Percentiles rank a stretch among this genome's conserved stretches.
Conservation (phyloP, 768 basidiomycete genomes). For the Peribolospora kevripleyi region DNA sequence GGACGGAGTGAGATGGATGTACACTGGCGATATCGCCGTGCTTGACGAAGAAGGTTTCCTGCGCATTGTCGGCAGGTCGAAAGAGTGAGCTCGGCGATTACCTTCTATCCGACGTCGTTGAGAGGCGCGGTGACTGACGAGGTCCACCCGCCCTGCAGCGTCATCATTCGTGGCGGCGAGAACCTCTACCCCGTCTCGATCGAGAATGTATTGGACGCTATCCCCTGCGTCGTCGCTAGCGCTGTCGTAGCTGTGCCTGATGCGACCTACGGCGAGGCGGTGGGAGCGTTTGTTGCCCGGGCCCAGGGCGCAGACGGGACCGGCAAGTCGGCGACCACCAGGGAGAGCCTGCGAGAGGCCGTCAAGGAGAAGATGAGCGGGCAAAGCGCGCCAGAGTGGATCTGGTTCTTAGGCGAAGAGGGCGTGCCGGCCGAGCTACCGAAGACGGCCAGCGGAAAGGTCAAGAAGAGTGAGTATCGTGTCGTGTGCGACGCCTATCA, state of each 20-base stretch:
- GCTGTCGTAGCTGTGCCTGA: slow-evolving; percentile 52
- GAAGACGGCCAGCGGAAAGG: slow-evolving; percentile 68
- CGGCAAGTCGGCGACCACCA: slow-evolving; percentile 17
- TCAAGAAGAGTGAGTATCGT: slow-evolving; percentile 31
- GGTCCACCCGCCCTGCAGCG: neutral
- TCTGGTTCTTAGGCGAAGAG: slow-evolving; percentile 58
- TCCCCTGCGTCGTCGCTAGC: slow-evolving; percentile 37
- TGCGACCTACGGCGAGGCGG: slow-evolving; percentile 43
- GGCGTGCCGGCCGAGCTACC: slow-evolving; percentile 36
- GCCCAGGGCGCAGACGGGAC: too few relatives aligned
- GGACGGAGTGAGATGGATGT: neutral
- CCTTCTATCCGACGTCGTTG: too few relatives aligned
- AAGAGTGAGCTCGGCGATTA: neutral
- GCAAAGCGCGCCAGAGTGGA: slow-evolving; percentile 55
- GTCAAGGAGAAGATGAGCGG: neutral
- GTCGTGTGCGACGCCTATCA: too few relatives aligned
- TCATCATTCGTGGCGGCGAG: slow-evolving; percentile 18
- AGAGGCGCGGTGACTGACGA: too few relatives aligned
- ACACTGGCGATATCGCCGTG: neutral
- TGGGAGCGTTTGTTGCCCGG: slow-evolving; percentile 37
- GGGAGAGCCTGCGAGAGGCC: slow-evolving; percentile 20
- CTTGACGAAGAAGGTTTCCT: neutral
- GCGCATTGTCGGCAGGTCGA: neutral
- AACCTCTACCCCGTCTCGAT: slow-evolving; percentile 68
- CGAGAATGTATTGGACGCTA: slow-evolving; percentile 28